Evolutionary conservation across 2,329 filamentous ascomycete genomes (phyloP).

Genomic region (Emydomyces testavorans): DNA sequence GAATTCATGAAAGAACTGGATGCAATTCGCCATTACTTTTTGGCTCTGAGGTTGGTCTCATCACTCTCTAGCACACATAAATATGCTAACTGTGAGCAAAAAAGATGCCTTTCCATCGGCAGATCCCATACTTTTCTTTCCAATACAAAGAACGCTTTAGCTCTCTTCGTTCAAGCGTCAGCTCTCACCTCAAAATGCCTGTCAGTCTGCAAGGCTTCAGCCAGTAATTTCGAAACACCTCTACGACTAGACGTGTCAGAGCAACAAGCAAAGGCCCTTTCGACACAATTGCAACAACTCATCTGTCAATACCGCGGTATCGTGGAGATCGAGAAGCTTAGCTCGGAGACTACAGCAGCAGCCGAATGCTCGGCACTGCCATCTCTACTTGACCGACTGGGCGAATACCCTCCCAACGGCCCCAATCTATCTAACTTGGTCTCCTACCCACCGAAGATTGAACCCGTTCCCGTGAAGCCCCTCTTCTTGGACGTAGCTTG

Average conservation of each 20-base stretch:
- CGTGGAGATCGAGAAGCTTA: conserved; percentile 64
- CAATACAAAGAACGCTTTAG: conserved; percentile 67
- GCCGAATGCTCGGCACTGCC: conserved; percentile 33
- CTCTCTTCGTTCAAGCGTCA: conserved; percentile 63
- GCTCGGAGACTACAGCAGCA: conserved; percentile 37
- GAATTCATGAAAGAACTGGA: conserved; percentile 66
- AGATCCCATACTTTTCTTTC: conserved; percentile 68
- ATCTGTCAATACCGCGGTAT: conserved; percentile 73
- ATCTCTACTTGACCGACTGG: conserved; percentile 63
- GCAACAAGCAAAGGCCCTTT: conserved; percentile 48
- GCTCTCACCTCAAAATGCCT: conserved; percentile 48
- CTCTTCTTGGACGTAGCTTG: conserved; percentile 93
- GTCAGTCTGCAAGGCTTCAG: conserved; percentile 22
- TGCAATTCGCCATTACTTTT: conserved; percentile 70
- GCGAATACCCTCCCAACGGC: conserved; percentile 59
- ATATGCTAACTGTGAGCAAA: conserved; percentile 9
- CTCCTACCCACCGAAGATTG: conserved; percentile 71
- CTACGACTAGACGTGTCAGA: conserved; percentile 58
- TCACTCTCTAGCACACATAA: not conserved
- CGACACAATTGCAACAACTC: conserved; percentile 54
- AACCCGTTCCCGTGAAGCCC: conserved; percentile 80
- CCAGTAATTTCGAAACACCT: conserved; percentile 36
- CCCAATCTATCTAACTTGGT: conserved; percentile 73
- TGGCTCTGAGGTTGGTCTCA: conserved; percentile 61
- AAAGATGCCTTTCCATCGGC: conserved; percentile 70